Evolutionary conservation across 371 early-diverging fungal genomes (phyloP).

Genomic region (Sanchytrium tribonematis): DNA sequence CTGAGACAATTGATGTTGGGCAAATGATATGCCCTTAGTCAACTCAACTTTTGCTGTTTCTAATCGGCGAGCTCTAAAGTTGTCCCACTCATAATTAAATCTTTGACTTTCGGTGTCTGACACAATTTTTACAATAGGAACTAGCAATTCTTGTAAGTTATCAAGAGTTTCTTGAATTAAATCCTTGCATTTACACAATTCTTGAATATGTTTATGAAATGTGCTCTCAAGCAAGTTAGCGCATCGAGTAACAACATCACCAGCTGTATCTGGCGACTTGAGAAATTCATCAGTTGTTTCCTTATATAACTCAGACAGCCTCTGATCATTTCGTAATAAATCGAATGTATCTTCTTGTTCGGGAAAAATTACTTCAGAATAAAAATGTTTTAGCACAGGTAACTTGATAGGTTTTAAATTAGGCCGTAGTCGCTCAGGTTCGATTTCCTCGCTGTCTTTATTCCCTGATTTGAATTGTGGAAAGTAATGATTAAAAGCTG

Average conservation of each 20-base stretch:
- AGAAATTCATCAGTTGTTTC: neutral
- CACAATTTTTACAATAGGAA: neutral
- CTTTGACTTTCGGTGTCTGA: neutral
- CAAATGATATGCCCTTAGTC: neutral
- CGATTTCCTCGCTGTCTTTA: neutral
- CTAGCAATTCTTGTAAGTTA: neutral
- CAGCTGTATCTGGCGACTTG: neutral
- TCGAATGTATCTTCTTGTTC: neutral
- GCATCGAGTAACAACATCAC: neutral
- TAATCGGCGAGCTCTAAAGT: neutral
- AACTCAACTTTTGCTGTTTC: neutral
- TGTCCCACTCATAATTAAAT: neutral
- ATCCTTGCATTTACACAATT: neutral
- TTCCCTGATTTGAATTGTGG: neutral
- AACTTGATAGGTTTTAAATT: neutral
- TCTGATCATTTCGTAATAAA: neutral
- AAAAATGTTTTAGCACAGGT: neutral
- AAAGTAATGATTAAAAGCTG: neutral
- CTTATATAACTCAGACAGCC: neutral
- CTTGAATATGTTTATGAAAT: neutral
- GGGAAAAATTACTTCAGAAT: neutral
- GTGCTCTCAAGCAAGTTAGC: neutral
- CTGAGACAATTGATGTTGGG: neutral
- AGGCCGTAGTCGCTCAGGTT: neutral
- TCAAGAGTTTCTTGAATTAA: neutral